Base-by-base conservation (phyloP, 2,329 filamentous ascomycete species). In the Neopestalotiopsis rosae region DNA sequence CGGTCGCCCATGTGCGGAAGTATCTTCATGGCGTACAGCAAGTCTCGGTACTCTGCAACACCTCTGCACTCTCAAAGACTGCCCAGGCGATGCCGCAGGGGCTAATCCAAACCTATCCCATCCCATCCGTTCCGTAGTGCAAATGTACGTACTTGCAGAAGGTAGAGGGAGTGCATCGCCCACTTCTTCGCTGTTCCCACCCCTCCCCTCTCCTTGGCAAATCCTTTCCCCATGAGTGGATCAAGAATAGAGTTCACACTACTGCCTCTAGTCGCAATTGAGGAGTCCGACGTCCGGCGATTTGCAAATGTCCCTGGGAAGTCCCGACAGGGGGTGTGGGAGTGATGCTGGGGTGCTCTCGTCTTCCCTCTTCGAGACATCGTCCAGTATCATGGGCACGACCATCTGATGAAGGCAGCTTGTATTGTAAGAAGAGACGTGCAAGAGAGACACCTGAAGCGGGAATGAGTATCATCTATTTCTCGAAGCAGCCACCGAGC, bases 171-270 rank as follows among this genome's bases (percentile, higher is more conserved):
- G 42, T 49, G 5, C 42, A 49, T 13, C 42, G 13, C 14, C 14
- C 40, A 10, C 40, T 45, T 5, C 7, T 14, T 49, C 42, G 14
- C 42, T 49, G 7, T n/a, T n/a, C 42, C 14, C 42, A 49, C 42
- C 42, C 42, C 42, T n/a, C 42, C 7, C 14, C 14, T 10, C 42
- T n/a, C 42, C 42, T 49, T 49, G 42, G 34, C 61, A 34, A 2
- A 40, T 32, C 61, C n/a, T 17, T 17, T 12, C 40, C 20, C 38
- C 65, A 32, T 38, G 65, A 52, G 30, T 59, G 65, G 49, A 58
- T 58, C 49, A 17, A 40, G 65, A 69, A 67, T 69, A 69, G 65
- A 69, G 68, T 69, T 69, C 28, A 49, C 68, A 61, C 68, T 69
- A 69, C 28, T 67, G 58, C 9, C 42, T 61, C 64, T 69, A 61